Evolutionary conservation across 306 rosid genomes (phyloP), one percentile per base, ranked within the genome.

Genomic region (Adenanthera pavonina): DNA sequence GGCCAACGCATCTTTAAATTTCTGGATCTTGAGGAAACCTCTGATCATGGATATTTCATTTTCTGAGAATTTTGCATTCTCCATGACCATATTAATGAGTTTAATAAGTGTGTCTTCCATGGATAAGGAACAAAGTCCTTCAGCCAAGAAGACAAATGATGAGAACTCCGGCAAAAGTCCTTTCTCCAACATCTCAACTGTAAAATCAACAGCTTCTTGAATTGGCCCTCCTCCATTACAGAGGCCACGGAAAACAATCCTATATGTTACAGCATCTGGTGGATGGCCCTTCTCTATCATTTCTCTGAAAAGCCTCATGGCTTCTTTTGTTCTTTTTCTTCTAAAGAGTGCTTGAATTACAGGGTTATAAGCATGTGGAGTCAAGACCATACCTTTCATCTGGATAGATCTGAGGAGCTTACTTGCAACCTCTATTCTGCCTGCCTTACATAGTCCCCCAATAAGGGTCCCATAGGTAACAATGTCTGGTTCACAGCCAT

Each of bases 221-320:
- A 93, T 93, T 1, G 96, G 88, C 52, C 99, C 98, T 72, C 99
- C 97, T 16, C 99, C 91, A 25, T 90, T 93, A 84, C 98, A 93
- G 46, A 95, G 94, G 71, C 99, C 98, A 11, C 97, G 89, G 75
- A 90, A 91, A 81, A 92, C 90, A 84, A 90, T 90, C 88, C 84
- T 95, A 80, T 92, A 87, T 1, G 97, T 75, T 71, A 93, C 1
- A 20, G 90, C 89, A 89, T 95, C 96, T 2, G 99, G 98, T 72
- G 92, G 95, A 60, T 87, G 82, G 25, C 82, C 87, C 78, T 93
- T 93, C 88, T 90, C 99, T 76, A 83, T 76, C 98, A 95, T 95
- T 89, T 93, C 99, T 80, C 93, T 89, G 79, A 91, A 89, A 83
- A 93, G 93, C 85, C 97, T 87, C 93, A 90, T 89, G 57, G 90